phyloP scores from a whole-genome alignment of 2,329 filamentous ascomycete species.

The Ceratocystis cacaofunesta region DNA sequence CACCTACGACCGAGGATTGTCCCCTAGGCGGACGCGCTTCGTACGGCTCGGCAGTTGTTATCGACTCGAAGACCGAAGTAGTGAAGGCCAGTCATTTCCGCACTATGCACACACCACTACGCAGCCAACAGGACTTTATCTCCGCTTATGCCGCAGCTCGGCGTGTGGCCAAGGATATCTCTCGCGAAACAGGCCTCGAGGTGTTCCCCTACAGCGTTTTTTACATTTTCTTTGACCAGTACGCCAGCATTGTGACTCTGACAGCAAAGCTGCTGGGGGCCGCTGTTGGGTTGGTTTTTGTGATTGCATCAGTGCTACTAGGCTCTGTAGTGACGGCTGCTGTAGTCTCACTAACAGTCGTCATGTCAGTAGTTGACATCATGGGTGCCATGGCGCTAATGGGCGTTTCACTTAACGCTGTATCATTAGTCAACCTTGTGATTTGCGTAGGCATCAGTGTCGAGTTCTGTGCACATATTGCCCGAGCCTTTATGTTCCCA shows the following conservation, averaged over 20 bases:
- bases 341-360: constrained; percentile 71
- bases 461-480: constrained; percentile 95
- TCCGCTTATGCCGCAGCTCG: constrained; percentile 76
- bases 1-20: constrained; percentile 70
- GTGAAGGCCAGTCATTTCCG: constrained; percentile 83
- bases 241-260: constrained; percentile 67
- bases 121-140: constrained; percentile 86
- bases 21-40: constrained; percentile 78
- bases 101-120: constrained; percentile 72
- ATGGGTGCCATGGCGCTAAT: constrained; percentile 88
- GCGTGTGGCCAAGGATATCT: constrained; percentile 68
- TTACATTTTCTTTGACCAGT: constrained; percentile 99
- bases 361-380: constrained; percentile 89
- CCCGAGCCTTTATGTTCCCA: constrained; percentile 90
- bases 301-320: constrained; percentile 64
- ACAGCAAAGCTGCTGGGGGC: constrained; percentile 67
- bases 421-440: constrained; percentile 87
- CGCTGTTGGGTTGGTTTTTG: constrained; percentile 71
- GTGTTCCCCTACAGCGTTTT: constrained; percentile 96
- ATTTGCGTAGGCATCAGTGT: constrained; percentile 95
- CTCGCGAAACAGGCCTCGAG: constrained; percentile 53
- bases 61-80: constrained; percentile 50
- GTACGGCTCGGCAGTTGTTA: constrained; percentile 70
- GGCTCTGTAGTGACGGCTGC: constrained; percentile 70
- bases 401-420: constrained; percentile 80